Evolutionary conservation across 169 alveolate species (phyloP), one percentile per base, ranked within the genome.

Genomic region (Plasmodium vinckei): DNA sequence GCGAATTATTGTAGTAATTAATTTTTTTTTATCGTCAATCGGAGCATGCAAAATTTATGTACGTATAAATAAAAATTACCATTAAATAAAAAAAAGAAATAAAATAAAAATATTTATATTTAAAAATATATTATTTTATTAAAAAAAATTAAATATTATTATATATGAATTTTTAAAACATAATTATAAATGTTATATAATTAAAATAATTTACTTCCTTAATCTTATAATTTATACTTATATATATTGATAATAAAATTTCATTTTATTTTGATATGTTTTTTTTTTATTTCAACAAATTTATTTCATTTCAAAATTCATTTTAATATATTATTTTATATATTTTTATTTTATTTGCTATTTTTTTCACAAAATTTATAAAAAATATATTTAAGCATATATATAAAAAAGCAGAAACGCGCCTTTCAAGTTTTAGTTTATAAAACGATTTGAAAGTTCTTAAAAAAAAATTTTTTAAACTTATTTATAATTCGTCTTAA

Each of bases 401-500:
- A 51, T 51, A 13, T 13, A 51, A 13, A 51, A 51, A 17, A 60
- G 19, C 17, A 60, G 19, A 51, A 51, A 51, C 42, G 42, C 42
- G 42, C 42, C 42, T 33, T 27, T 33, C 42, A 33, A 1, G 42
- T 33, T 33, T 33, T 33, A 33, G 42, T 2, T 33, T 33, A 33
- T 33, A 33, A 33, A 33, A 33, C 42, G 3, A 33, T 33, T 33
- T 33, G 42, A 33, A 5, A 33, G 42, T 33, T 33, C 42, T 33
- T 27, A n/a, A 21, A 47, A 61, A 61, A 61, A 17, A 23, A 9
- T 13, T 39, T 61, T 25, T 61, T 61, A 9, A 4, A 33, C 42
- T 33, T 33, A 33, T 61, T 61, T 61, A 2, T 61, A 13, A 51
- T 13, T 69, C 79, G 79, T 69, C 79, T 69, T 69, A 75, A 75